Base-by-base conservation (phyloP, 352 stramenopile genomes). In the Saprolegnia diclina region DNA sequence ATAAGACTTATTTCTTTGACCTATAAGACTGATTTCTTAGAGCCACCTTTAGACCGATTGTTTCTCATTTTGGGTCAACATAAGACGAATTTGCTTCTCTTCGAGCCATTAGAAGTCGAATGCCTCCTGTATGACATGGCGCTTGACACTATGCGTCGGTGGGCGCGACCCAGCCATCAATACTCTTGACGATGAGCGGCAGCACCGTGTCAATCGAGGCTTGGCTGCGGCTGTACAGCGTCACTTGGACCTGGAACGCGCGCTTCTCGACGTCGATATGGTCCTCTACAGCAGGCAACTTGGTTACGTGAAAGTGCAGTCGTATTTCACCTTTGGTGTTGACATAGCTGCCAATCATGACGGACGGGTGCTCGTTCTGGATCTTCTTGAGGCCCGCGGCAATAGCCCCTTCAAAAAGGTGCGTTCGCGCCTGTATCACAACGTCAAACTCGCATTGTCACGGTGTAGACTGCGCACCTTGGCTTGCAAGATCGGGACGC, bases 291-390 rank as follows among this genome's bases (percentile, higher is more conserved):
- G 16, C 14, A 26, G 7, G 40, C 16, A 7, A 9, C 18, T 24
- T 32, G 1, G 22, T 7, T n/a, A 18, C 0, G 5, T 4, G 16
- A 21, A 32, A 32, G 6, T 6, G 56, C 18, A 44, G 3, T 19
- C 16, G 19, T 4, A 19, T 57, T 59, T 3, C 29, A 69, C 63
- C 63, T 46, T 69, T 83, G 45, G 91, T 71, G 71, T 94, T 95
- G 54, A 94, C 70, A 72, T 95, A 95, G 77, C 87, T 92, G 24
- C 87, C 87, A 46, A 95, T 92, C 4, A 80, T 74, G 65, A 92
- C 80, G 62, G 79, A 73, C 46, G 85, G 81, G 62, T 90, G 77
- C 18, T 76, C 67, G 32, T 89, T 88, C 65, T 91, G 82, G 54
- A 93, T 73, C 0, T 72, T 81, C 37, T 77, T 87, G 64, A 95